These are phyloP conservation scores for Lepiota brunneoincarnata DNA, from an alignment of 768 basidiomycete species.

Conservation along the genomic window DNA sequence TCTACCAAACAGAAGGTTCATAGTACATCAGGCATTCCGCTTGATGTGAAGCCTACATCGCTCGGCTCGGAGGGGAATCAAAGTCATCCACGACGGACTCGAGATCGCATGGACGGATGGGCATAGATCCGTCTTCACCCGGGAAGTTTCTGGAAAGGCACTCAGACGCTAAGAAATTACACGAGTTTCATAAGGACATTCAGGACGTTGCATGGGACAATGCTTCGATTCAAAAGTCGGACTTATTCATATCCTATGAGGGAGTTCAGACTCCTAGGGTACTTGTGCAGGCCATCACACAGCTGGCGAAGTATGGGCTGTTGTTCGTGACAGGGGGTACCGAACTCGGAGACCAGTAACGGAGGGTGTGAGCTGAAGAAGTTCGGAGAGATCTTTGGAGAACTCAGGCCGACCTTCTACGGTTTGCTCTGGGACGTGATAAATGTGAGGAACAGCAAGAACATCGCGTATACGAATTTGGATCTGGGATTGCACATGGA, in stretches of 20 bases:
- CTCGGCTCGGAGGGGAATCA: conserved; percentile 35
- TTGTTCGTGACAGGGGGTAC: conserved; percentile 71
- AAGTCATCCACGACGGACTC: conserved; percentile 42
- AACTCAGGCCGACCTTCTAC: conserved; percentile 86
- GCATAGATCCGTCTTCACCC: conserved; percentile 54
- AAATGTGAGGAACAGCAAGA: conserved; percentile 68
- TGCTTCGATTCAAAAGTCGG: conserved; percentile 26
- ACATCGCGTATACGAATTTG: conserved; percentile 94
- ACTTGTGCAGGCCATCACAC: conserved; percentile 59
- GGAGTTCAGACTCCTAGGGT: conserved; percentile 42
- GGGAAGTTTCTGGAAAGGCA: conserved; percentile 49
- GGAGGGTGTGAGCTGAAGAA: conserved; percentile 61
- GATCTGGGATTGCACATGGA: conserved; percentile 92
- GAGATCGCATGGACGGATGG: conserved; percentile 54
- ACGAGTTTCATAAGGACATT: conserved; percentile 43
- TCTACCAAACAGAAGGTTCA: conserved; percentile 77
- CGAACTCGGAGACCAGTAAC: conserved; percentile 56
- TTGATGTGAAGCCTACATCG: conserved; percentile 41
- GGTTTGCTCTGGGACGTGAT: conserved; percentile 88
- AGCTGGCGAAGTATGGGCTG: conserved; percentile 71
- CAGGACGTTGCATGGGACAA: conserved; percentile 39
- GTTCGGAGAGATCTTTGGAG: conserved; percentile 70
- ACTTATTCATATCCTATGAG: conserved; percentile 58
- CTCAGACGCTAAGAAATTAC: conserved; percentile 31
- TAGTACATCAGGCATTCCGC: conserved; percentile 61